phyloP scores from a whole-genome alignment of 1,284 basidiomycete species.

The Ustilago trichophora region DNA sequence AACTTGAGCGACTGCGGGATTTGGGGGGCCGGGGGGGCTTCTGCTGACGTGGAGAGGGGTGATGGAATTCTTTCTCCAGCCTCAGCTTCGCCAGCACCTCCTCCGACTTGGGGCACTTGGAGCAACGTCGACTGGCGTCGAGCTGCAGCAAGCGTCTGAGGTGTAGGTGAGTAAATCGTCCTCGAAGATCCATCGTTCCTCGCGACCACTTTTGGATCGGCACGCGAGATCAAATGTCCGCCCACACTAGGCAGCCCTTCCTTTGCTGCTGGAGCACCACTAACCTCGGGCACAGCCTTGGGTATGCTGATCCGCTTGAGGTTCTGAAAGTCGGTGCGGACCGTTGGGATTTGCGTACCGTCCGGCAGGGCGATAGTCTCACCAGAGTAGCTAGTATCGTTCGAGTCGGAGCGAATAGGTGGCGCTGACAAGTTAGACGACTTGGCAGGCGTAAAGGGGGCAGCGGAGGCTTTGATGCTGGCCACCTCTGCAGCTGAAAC shows the following conservation, averaged over 20 bases:
- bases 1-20: conserved; percentile 32
- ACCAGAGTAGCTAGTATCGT: conserved; percentile 24
- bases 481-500: conserved; percentile 20
- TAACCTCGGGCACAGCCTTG: conserved; percentile 1
- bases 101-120: conserved; percentile 4
- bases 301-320: conserved; percentile 39
- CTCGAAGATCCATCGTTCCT: conserved; percentile 36
- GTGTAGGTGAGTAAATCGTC: conserved; percentile 49
- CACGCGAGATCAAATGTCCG: conserved; percentile 28
- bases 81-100: neutral
- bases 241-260: conserved; percentile 15
- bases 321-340: conserved; percentile 50
- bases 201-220: conserved; percentile 18
- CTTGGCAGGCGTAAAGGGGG: conserved; percentile 21
- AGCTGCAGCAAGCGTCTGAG: conserved; percentile 39
- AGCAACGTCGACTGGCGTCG: conserved; percentile 17
- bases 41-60: conserved; percentile 20
- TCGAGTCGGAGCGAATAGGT: conserved; percentile 27
- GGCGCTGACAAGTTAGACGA: conserved; percentile 29
- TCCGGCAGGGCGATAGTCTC: conserved; percentile 28
- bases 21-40: conserved; percentile 27
- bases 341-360: conserved; percentile 36
- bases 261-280: neutral
- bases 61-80: conserved; percentile 17
- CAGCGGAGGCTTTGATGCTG: conserved; percentile 26